Evolutionary conservation across 2,329 filamentous ascomycete species (phyloP).

Genomic region (Dryadomyces quercus-mongolicae): DNA sequence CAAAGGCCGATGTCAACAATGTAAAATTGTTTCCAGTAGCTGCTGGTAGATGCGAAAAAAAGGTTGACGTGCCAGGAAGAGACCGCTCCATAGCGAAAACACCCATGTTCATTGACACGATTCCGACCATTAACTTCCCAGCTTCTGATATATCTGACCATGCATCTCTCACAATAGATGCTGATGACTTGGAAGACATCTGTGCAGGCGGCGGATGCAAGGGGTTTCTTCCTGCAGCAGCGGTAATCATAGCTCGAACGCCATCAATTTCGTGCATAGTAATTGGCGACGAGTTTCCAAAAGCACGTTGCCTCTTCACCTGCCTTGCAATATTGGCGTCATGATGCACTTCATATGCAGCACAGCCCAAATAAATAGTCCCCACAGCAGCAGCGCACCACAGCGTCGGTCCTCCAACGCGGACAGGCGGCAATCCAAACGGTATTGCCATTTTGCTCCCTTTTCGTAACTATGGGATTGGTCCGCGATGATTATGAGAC

Average conservation of each 20-base stretch:
- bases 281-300: background rate
- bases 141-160: slow-evolving; percentile 11
- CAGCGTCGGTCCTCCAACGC: slow-evolving; percentile 10
- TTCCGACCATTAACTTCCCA: slow-evolving; percentile 8
- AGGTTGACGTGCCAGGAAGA: slow-evolving; percentile 5
- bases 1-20: slow-evolving; percentile 18
- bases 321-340: slow-evolving; percentile 9
- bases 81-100: slow-evolving; percentile 9
- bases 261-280: background rate
- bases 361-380: slow-evolving; percentile 9
- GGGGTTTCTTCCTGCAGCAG: background rate
- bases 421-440: slow-evolving; percentile 10
- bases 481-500: background rate
- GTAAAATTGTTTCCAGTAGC: slow-evolving; percentile 12
- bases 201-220: background rate
- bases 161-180: background rate
- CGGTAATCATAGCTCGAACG: background rate
- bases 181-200: slow-evolving; percentile 3
- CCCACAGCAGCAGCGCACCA: slow-evolving; percentile 13
- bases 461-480: background rate
- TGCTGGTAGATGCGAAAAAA: slow-evolving; percentile 13
- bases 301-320: background rate
- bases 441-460: background rate
- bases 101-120: slow-evolving; percentile 11
- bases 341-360: slow-evolving; percentile 10